phyloP scores from a whole-genome alignment of 805 yeast genomes.

The Pichia pseudocactophila region DNA sequence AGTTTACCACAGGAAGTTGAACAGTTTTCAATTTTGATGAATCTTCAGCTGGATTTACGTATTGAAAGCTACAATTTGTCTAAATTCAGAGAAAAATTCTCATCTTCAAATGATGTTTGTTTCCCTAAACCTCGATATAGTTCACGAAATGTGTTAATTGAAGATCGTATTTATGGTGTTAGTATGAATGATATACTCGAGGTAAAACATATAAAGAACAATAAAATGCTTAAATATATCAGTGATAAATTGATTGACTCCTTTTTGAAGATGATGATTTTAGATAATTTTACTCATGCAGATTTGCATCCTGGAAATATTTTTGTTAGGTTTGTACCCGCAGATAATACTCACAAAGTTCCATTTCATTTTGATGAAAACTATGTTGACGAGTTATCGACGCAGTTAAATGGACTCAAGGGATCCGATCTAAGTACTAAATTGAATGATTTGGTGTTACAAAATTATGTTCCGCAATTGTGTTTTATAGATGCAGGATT shows the following conservation, averaged over 20 bases:
- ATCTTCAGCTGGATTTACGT: conserved; percentile 77
- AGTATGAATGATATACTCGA: conserved; percentile 68
- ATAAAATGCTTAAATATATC: conserved; percentile 50
- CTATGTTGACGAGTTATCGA: conserved; percentile 39
- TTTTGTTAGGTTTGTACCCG: conserved; percentile 42
- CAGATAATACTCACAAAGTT: conserved; percentile 14
- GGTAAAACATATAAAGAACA: conserved; percentile 34
- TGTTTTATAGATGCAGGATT: conserved; percentile 91
- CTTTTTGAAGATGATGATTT: conserved; percentile 82
- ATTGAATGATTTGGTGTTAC: conserved; percentile 35
- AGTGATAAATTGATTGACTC: conserved; percentile 85
- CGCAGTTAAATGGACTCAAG: conserved; percentile 30
- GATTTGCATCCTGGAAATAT: conserved; percentile 97
- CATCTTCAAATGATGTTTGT: conserved; percentile 46
- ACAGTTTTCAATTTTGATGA: conserved; percentile 80
- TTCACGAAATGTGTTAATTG: conserved; percentile 68
- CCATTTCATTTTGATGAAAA: conserved; percentile 33
- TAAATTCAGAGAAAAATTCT: conserved; percentile 64
- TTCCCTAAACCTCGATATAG: conserved; percentile 76
- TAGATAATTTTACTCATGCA: conserved; percentile 92
- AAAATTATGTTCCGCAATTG: conserved; percentile 72
- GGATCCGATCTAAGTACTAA: conserved; percentile 30
- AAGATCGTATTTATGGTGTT: conserved; percentile 75
- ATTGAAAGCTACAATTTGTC: conserved; percentile 79
- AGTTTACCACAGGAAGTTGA: conserved; percentile 91